phyloP scores from a whole-genome alignment of 1,284 basidiomycete genomes.

The Boletellus deceptivus region DNA sequence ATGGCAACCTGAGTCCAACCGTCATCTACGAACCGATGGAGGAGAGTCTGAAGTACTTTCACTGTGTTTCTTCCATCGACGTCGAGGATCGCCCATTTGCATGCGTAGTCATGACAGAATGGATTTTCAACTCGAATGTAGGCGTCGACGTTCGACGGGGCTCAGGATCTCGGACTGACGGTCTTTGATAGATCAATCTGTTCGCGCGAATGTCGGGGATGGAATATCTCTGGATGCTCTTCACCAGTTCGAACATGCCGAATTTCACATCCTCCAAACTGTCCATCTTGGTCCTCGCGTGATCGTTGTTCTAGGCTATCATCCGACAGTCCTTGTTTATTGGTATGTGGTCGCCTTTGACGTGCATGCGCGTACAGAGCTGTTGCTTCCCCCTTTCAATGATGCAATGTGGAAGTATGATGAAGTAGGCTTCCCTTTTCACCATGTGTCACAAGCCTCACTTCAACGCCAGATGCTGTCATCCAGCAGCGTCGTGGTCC shows the following conservation, averaged over 20 bases:
- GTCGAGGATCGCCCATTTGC: constrained; percentile 14
- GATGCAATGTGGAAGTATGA: not conserved
- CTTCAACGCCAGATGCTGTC: not conserved
- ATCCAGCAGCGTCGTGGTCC: not conserved
- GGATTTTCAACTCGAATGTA: constrained; percentile 5
- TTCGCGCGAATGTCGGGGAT: constrained; percentile 1
- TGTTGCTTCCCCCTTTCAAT: not conserved
- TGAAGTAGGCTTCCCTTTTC: not conserved
- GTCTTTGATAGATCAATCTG: constrained; percentile 14
- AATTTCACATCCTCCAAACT: not conserved
- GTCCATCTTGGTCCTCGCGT: constrained; percentile 19
- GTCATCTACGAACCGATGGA: constrained; percentile 11
- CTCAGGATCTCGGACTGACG: not conserved
- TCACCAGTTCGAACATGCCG: constrained; percentile 6
- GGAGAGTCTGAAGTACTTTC: constrained; percentile 6
- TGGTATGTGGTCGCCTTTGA: constrained; percentile 11
- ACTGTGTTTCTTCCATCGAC: constrained; percentile 14
- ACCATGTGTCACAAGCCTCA: not conserved
- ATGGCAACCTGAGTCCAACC: constrained; percentile 15
- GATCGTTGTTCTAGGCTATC: not conserved
- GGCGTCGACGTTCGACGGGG: not conserved
- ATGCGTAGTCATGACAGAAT: constrained; percentile 9
- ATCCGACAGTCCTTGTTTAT: not conserved
- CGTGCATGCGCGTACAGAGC: constrained; percentile 5
- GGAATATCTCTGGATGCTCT: constrained; percentile 15